These are phyloP conservation scores for Scedosporium dehoogii DNA, from an alignment of 2,329 filamentous ascomycete genomes.

Conservation along the genomic window DNA sequence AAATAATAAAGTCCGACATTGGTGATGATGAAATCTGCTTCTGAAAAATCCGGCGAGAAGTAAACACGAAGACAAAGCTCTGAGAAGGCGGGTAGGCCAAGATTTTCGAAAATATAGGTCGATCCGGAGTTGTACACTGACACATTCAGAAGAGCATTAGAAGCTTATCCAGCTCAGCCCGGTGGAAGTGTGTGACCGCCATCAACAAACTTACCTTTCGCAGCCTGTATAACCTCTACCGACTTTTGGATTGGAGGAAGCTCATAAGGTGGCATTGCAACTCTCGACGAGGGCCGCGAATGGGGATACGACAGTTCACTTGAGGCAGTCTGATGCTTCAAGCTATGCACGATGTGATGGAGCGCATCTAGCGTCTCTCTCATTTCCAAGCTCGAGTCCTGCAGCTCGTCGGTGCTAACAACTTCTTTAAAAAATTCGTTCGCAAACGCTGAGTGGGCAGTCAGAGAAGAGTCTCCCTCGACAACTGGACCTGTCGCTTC, in stretches of 20 bases:
- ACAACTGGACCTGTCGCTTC: constrained; percentile 21
- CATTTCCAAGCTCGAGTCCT: constrained; percentile 20
- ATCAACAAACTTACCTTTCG: constrained; percentile 7
- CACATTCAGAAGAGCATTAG: not conserved
- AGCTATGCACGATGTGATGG: constrained; percentile 18
- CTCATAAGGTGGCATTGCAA: constrained; percentile 6
- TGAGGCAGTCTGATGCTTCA: constrained; percentile 16
- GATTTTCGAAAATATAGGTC: constrained; percentile 19
- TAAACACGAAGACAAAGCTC: constrained; percentile 23
- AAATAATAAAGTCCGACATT: constrained; percentile 22
- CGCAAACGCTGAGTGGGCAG: constrained; percentile 36
- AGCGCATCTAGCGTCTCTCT: constrained; percentile 24
- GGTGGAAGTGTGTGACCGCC: not conserved
- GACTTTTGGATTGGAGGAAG: constrained; percentile 12
- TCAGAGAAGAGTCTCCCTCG: constrained; percentile 34
- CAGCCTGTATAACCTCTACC: constrained; percentile 8
- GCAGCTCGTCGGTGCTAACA: constrained; percentile 18
- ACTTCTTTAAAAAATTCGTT: constrained; percentile 32
- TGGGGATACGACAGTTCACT: constrained; percentile 17
- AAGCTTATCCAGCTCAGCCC: not conserved
- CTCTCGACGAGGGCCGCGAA: constrained; percentile 8
- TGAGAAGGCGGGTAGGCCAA: constrained; percentile 18
- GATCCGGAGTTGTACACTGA: constrained; percentile 9
- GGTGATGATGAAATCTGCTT: constrained; percentile 23
- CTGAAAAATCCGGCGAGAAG: constrained; percentile 20